A percentile compares a stretch with the other conserved stretches of the same genome.
Conservation (phyloP, 768 basidiomycete species). For the Pisolithus microcarpus region DNA sequence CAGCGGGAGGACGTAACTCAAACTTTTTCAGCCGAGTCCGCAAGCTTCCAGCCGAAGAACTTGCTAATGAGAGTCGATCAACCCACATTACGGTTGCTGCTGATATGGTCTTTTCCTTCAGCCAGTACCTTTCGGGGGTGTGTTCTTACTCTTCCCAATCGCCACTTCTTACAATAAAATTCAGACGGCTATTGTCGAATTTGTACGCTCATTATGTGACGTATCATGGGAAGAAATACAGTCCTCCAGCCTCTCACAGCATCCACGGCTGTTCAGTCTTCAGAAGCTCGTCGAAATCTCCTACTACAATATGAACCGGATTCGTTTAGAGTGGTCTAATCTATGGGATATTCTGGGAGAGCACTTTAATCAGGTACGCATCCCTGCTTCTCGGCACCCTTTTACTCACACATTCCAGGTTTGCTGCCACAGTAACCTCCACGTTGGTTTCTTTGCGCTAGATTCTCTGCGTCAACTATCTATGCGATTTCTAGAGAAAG, state of each 20-base stretch:
- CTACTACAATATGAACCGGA: conserved; percentile 98
- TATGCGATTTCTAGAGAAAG: conserved; percentile 98
- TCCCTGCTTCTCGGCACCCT: neutral
- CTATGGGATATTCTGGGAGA: conserved; percentile 97
- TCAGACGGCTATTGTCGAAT: conserved; percentile 94
- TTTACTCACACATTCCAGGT: conserved; percentile 48
- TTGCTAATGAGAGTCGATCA: conserved; percentile 94
- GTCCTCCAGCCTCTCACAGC: conserved; percentile 88
- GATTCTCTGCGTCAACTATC: conserved; percentile 95
- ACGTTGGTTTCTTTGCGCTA: conserved; percentile 93
- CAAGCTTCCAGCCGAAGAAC: conserved; percentile 80
- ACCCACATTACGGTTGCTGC: conserved; percentile 98
- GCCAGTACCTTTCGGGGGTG: conserved; percentile 94
- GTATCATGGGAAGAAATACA: conserved; percentile 99
- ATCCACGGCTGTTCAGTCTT: conserved; percentile 91
- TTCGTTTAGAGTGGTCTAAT: conserved; percentile 96
- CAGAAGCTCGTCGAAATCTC: conserved; percentile 99
- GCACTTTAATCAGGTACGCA: conserved; percentile 88
- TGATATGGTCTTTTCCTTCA: conserved; percentile 98
- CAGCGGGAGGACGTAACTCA: conserved; percentile 5
- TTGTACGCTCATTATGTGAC: conserved; percentile 91
- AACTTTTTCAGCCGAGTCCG: conserved; percentile 31
- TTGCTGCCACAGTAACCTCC: conserved; percentile 95
- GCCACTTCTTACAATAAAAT: conserved; percentile 6
- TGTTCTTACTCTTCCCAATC: conserved; percentile 8